Conservation (phyloP, 768 basidiomycete species). For the Boletellus ananas region DNA sequence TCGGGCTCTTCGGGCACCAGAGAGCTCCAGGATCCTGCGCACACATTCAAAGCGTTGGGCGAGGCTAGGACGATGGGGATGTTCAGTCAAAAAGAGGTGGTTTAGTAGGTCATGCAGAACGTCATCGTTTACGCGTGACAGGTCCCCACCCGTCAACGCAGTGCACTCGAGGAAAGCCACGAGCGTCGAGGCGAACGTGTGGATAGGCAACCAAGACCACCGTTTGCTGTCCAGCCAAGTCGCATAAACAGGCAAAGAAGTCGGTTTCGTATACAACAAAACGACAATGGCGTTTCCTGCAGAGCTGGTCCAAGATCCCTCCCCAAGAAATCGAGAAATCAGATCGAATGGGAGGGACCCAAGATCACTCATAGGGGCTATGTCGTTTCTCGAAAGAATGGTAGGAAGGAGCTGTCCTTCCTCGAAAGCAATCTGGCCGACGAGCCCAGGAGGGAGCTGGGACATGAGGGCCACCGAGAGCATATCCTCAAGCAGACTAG, state of each 20-base stretch:
- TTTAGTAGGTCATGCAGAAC: constrained; percentile 33
- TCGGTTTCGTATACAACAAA: constrained; percentile 40
- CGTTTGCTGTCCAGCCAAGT: constrained; percentile 38
- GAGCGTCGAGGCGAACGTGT: constrained; percentile 38
- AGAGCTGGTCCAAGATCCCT: constrained; percentile 41
- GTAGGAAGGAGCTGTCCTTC: constrained; percentile 7
- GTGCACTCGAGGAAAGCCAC: constrained; percentile 46
- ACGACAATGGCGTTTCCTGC: constrained; percentile 42
- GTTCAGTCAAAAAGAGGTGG: constrained; percentile 13
- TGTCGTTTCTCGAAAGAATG: background rate
- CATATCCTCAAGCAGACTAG: constrained; percentile 42
- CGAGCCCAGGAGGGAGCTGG: constrained; percentile 27
- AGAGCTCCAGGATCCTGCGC: constrained; percentile 24
- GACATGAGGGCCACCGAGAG: constrained; percentile 42
- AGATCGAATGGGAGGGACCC: constrained; percentile 17
- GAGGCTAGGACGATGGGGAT: background rate
- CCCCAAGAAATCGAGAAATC: constrained; percentile 38
- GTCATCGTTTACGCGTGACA: constrained; percentile 20
- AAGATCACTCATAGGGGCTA: background rate
- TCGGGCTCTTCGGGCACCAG: constrained; percentile 18
- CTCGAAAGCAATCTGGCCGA: constrained; percentile 17
- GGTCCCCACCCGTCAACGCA: constrained; percentile 14
- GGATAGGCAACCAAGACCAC: constrained; percentile 14
- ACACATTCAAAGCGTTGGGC: constrained; percentile 24
- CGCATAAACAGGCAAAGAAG: constrained; percentile 24